Percentiles rank a stretch among this genome's conserved stretches.
phyloP scores from a whole-genome alignment of 108 stramenopile genomes.

The Cylindrotheca fusiformis region DNA sequence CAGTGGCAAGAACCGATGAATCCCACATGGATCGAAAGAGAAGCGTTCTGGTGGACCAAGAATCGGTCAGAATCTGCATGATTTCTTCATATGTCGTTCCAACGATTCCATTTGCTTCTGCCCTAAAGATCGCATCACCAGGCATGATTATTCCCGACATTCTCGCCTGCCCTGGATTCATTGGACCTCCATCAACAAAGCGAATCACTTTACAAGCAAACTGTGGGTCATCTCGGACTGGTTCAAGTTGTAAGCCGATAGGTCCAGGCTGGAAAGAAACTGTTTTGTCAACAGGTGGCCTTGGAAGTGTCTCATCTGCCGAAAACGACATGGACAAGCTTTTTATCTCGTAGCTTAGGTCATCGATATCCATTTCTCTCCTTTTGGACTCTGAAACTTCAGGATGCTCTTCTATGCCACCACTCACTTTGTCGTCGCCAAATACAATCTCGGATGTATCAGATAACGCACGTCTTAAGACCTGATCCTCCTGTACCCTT shows the following conservation, averaged over 20 bases:
- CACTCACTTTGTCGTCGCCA: too few species aligned
- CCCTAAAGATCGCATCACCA: constrained; percentile 38
- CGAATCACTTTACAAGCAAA: constrained; percentile 39
- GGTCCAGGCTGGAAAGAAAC: too few species aligned
- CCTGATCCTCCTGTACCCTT: too few species aligned
- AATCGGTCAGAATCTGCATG: constrained; percentile 24
- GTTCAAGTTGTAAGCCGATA: constrained; percentile 57
- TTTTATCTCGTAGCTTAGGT: too few species aligned
- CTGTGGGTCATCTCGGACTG: constrained; percentile 19
- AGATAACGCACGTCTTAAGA: too few species aligned
- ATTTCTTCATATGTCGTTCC: constrained; percentile 37
- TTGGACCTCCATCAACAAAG: constrained; percentile 43
- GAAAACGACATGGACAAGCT: too few species aligned
- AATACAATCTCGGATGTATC: too few species aligned
- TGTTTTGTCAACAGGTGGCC: too few species aligned
- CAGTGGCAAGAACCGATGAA: background rate
- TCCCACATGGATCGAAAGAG: constrained; percentile 24
- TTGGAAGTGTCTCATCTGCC: too few species aligned
- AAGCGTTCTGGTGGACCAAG: constrained; percentile 9
- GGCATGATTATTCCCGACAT: constrained; percentile 40
- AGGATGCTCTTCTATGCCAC: too few species aligned
- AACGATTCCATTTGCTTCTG: constrained; percentile 3
- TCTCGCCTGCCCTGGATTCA: constrained; percentile 39
- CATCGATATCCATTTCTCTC: too few species aligned
- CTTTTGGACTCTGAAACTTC: too few species aligned